phyloP scores from a whole-genome alignment of 225 moss, liverwort and hornwort genomes.

The Ulota crispa region DNA sequence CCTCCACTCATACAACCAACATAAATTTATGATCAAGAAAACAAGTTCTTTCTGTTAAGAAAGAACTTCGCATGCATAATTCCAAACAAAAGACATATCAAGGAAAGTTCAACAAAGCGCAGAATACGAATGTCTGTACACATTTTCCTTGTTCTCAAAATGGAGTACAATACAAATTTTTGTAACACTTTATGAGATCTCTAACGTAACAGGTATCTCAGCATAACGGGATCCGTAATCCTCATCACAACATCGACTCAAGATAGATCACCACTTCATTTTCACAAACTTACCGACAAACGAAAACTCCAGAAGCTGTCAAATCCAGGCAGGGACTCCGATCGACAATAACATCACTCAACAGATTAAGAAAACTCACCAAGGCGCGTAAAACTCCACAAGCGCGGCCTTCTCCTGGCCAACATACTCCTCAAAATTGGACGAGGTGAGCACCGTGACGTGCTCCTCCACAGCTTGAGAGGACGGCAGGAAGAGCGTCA shows the following conservation, averaged over 20 bases:
- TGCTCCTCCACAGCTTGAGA: conserved; percentile 58
- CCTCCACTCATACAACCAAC: not conserved
- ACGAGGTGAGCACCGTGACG: conserved; percentile 65
- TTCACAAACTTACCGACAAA: conserved; percentile 23
- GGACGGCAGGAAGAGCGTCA: conserved; percentile 31
- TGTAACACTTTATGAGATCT: not conserved
- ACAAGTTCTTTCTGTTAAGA: fast-evolving
- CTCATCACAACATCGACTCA: not conserved
- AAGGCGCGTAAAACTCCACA: conserved; percentile 98
- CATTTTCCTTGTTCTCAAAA: not conserved
- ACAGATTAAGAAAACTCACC: conserved; percentile 46
- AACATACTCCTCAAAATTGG: conserved; percentile 80
- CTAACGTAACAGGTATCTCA: not conserved
- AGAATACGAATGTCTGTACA: not conserved
- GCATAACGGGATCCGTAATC: conserved; percentile 6
- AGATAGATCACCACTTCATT: not conserved
- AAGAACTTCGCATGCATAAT: not conserved
- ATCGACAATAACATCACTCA: not conserved
- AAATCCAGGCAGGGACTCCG: not conserved
- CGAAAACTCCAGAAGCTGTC: not conserved
- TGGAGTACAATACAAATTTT: not conserved
- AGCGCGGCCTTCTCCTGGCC: conserved; percentile 76
- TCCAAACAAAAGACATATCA: not conserved
- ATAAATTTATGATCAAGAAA: not conserved
- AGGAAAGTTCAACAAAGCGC: not conserved